phyloP scores from a whole-genome alignment of 805 yeast species.

The Candida maltosa region DNA sequence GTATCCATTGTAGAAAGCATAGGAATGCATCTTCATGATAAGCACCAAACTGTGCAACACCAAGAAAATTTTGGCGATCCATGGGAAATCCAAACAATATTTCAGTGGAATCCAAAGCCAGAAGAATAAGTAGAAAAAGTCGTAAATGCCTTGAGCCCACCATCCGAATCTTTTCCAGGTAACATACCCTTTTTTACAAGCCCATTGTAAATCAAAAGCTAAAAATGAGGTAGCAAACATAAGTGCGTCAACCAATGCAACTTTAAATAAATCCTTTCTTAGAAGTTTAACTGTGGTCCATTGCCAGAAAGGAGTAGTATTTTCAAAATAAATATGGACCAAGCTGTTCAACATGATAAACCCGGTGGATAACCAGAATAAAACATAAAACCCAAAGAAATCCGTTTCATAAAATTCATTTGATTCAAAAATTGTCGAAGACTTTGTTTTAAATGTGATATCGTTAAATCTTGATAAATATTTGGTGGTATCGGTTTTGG shows the following conservation, averaged over 20 bases:
- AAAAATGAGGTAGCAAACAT: slow-evolving; percentile 73
- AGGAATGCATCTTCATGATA: slow-evolving; percentile 94
- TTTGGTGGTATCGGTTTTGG: too few relatives aligned
- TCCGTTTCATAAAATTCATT: slow-evolving; percentile 40
- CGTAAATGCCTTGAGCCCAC: slow-evolving; percentile 54
- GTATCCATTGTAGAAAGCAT: slow-evolving; percentile 88
- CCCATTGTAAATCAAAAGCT: slow-evolving; percentile 55
- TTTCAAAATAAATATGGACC: slow-evolving; percentile 47
- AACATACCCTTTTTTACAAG: slow-evolving; percentile 43
- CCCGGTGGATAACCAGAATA: slow-evolving; percentile 71
- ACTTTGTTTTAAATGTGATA: slow-evolving; percentile 38
- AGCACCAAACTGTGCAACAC: slow-evolving; percentile 81
- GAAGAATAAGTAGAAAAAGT: slow-evolving; percentile 48
- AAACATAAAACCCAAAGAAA: slow-evolving; percentile 78
- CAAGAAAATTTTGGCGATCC: slow-evolving; percentile 88
- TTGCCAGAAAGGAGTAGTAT: slow-evolving; percentile 41
- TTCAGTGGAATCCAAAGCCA: slow-evolving; percentile 57
- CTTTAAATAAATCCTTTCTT: slow-evolving; percentile 56
- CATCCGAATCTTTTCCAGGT: slow-evolving; percentile 68
- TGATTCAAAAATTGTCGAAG: slow-evolving; percentile 54
- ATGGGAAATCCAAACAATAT: slow-evolving; percentile 53
- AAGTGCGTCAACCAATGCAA: slow-evolving; percentile 68
- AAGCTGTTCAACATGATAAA: slow-evolving; percentile 51
- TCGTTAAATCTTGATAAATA: slow-evolving; percentile 53
- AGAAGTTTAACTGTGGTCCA: slow-evolving; percentile 59